A percentile compares a stretch with the other conserved stretches of the same genome.
Evolutionary conservation across 202 grass and related monocot species (phyloP).

Genomic region (Musa balbisiana): DNA sequence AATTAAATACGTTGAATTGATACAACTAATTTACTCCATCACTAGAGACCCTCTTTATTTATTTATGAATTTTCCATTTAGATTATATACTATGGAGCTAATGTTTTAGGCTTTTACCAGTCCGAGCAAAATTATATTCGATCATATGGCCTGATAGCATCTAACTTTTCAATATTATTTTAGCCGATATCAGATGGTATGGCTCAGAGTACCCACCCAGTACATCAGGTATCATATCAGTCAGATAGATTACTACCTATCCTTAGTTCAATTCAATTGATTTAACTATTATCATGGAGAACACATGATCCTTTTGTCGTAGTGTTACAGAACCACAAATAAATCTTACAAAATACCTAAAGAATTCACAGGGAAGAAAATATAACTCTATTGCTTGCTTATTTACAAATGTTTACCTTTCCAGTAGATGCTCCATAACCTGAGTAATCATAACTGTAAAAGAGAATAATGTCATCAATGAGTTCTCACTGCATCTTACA

Average conservation of each 20-base stretch:
- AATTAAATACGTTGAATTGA: too few species aligned
- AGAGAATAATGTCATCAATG: neutral
- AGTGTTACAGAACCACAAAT: neutral
- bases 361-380: neutral
- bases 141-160: too few species aligned
- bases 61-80: too few species aligned
- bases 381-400: neutral
- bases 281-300: neutral
- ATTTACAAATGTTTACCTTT: neutral
- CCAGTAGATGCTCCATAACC: slow-evolving; percentile 11
- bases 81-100: too few species aligned
- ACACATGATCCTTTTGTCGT: neutral
- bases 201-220: too few species aligned
- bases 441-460: slow-evolving; percentile 13
- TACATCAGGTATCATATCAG: too few species aligned
- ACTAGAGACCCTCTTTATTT: too few species aligned
- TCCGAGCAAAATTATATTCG: too few species aligned
- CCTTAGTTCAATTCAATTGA: neutral
- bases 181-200: too few species aligned
- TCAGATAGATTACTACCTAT: neutral
- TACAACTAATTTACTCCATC: too few species aligned
- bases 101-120: too few species aligned
- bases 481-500: neutral
- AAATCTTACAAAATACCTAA: neutral
- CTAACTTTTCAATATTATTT: too few species aligned